Conservation (phyloP, 2,329 filamentous ascomycete species). For the Hymenoscyphus fraxineus region DNA sequence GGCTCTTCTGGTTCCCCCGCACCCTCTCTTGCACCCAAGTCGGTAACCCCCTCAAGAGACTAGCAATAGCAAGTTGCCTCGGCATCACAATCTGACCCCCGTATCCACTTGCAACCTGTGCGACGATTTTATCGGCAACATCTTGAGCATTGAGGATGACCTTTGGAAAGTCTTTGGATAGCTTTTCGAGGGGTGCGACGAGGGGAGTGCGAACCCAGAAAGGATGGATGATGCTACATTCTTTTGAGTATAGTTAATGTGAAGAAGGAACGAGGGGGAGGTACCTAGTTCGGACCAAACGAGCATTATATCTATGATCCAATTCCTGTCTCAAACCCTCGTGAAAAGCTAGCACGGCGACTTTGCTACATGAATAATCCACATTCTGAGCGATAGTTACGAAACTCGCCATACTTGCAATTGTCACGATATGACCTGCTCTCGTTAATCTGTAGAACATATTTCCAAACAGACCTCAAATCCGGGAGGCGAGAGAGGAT, state of each 20-base stretch:
- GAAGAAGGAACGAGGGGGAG: not conserved
- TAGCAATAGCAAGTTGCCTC: not conserved
- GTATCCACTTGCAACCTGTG: slow-evolving; percentile 54
- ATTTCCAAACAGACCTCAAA: not conserved
- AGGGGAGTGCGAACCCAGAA: slow-evolving; percentile 58
- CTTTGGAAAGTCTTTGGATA: slow-evolving; percentile 48
- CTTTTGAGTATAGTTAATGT: not conserved
- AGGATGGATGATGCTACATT: slow-evolving; percentile 50
- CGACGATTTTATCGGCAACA: slow-evolving; percentile 60
- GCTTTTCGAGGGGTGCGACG: slow-evolving; percentile 41
- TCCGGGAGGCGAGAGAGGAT: not conserved
- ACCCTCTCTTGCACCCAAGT: slow-evolving; percentile 7
- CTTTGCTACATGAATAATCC: slow-evolving; percentile 66
- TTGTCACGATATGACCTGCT: slow-evolving; percentile 64
- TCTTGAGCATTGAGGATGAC: slow-evolving; percentile 56
- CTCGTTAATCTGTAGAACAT: not conserved
- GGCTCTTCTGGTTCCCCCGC: not conserved
- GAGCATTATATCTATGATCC: slow-evolving; percentile 56
- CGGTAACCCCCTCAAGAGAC: slow-evolving; percentile 1
- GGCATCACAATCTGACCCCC: slow-evolving; percentile 57
- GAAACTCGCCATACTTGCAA: slow-evolving; percentile 62
- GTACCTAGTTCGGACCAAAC: slow-evolving; percentile 57
- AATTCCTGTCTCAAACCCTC: slow-evolving; percentile 61
- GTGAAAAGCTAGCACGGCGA: slow-evolving; percentile 63
- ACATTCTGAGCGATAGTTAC: slow-evolving; percentile 53